Percentiles rank a stretch among this genome's conserved stretches.
phyloP scores from a whole-genome alignment of 805 yeast species.

The Komagataella kurtzmanii region DNA sequence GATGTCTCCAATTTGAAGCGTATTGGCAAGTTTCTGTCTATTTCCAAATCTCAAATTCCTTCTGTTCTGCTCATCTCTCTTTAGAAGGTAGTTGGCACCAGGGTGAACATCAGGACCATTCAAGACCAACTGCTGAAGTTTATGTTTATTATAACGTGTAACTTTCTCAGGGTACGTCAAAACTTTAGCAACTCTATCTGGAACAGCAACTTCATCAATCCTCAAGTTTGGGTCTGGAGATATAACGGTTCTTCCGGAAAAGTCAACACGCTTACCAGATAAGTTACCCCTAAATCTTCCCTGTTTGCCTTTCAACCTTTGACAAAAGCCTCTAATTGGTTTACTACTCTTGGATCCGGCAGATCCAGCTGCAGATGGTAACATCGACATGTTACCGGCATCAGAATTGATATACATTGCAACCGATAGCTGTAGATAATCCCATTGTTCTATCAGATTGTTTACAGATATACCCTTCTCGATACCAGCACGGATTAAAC shows the following conservation, averaged over 20 bases:
- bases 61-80: conserved; percentile 74
- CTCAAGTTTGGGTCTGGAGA: conserved; percentile 95
- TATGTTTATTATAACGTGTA: conserved; percentile 72
- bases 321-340: conserved; percentile 92
- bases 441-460: conserved; percentile 98
- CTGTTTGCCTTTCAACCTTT: conserved; percentile 94
- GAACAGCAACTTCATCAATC: conserved; percentile 97
- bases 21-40: conserved; percentile 59
- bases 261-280: conserved; percentile 97
- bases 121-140: conserved; percentile 57
- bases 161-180: conserved; percentile 93
- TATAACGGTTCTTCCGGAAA: conserved; percentile 95
- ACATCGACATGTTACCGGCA: conserved; percentile 67
- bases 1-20: conserved; percentile 74
- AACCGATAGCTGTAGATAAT: conserved; percentile 83
- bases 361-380: conserved; percentile 47
- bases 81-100: conserved; percentile 87
- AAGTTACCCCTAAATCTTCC: conserved; percentile 97
- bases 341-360: conserved; percentile 38
- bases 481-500: conserved; percentile 85
- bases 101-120: conserved; percentile 89
- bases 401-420: conserved; percentile 98
- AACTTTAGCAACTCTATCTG: conserved; percentile 91
- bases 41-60: conserved; percentile 87
- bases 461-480: conserved; percentile 91